These are phyloP conservation scores for Diplodia intermedia DNA, from an alignment of 2,329 filamentous ascomycete genomes.

Conservation along the genomic window DNA sequence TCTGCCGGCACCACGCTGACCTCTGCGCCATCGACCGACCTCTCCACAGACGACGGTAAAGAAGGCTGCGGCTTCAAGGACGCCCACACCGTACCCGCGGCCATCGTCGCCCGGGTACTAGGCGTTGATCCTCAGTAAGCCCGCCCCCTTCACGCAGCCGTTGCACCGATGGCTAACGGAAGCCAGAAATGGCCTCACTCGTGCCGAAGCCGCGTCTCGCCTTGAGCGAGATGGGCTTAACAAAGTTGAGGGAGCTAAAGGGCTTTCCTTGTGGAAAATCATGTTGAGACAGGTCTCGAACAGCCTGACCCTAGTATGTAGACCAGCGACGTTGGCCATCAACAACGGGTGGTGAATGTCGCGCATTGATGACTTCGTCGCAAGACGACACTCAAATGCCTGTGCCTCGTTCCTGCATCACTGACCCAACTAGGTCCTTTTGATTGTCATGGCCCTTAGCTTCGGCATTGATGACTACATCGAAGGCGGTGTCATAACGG, in stretches of 20 bases:
- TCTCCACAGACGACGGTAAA: slow-evolving; percentile 22
- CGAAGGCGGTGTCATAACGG: slow-evolving; percentile 68
- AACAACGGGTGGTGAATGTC: slow-evolving; percentile 6
- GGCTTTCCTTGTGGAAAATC: slow-evolving; percentile 76
- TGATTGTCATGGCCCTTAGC: slow-evolving; percentile 73
- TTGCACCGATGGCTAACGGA: background rate
- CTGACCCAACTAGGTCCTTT: slow-evolving; percentile 64
- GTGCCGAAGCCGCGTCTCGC: slow-evolving; percentile 68
- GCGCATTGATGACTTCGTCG: slow-evolving; percentile 26
- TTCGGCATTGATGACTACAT: slow-evolving; percentile 71
- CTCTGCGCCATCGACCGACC: slow-evolving; percentile 20
- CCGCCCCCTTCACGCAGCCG: background rate
- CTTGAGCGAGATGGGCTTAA: slow-evolving; percentile 72
- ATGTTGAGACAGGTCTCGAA: slow-evolving; percentile 79
- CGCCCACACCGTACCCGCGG: slow-evolving; percentile 47
- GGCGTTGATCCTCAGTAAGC: slow-evolving; percentile 47
- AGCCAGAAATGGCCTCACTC: slow-evolving; percentile 65
- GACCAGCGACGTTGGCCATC: slow-evolving; percentile 21
- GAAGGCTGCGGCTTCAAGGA: slow-evolving; percentile 38
- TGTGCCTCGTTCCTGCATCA: slow-evolving; percentile 20
- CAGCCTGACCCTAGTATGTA: slow-evolving; percentile 70
- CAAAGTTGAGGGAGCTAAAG: slow-evolving; percentile 73
- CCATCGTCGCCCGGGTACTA: slow-evolving; percentile 46
- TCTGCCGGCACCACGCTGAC: slow-evolving; percentile 22
- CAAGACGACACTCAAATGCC: slow-evolving; percentile 22